A percentile compares a stretch with the other conserved stretches of the same genome.
These are phyloP conservation scores for Penicillium robsamsonii DNA, from an alignment of 495 filamentous ascomycete species.

Conservation along the genomic window DNA sequence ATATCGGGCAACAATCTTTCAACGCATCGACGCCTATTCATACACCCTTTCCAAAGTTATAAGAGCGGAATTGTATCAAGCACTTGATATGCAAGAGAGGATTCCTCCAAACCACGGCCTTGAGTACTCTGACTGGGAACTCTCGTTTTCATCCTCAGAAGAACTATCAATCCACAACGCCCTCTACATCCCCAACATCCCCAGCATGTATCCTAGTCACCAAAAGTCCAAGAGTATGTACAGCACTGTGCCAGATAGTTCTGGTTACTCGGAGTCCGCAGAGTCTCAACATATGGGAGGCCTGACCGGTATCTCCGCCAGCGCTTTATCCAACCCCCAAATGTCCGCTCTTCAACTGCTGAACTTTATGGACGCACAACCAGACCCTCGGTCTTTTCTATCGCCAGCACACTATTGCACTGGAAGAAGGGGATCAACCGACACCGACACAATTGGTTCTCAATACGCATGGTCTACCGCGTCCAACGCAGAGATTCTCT, in stretches of 20 bases:
- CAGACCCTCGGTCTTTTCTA: constrained; percentile 16
- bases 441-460: constrained; percentile 22
- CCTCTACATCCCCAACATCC: background rate
- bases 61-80: background rate
- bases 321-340: constrained; percentile 11
- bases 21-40: background rate
- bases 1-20: background rate
- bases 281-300: constrained; percentile 10
- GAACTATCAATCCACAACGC: background rate
- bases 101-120: background rate
- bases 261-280: background rate
- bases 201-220: constrained; percentile 6
- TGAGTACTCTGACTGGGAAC: background rate
- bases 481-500: constrained; percentile 20
- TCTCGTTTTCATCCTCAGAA: background rate
- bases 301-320: constrained; percentile 21
- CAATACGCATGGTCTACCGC: constrained; percentile 26
- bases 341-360: constrained; percentile 15
- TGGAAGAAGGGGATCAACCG: constrained; percentile 17
- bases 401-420: constrained; percentile 20
- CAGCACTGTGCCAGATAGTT: constrained; percentile 9
- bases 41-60: background rate
- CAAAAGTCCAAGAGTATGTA: constrained; percentile 4
- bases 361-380: constrained; percentile 7
- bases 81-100: constrained; percentile 1